Percentiles rank a stretch among this genome's conserved stretches.
These are phyloP conservation scores for Sporobolus alterniflorus DNA, from an alignment of 202 grass and related monocot genomes.

Conservation along the genomic window DNA sequence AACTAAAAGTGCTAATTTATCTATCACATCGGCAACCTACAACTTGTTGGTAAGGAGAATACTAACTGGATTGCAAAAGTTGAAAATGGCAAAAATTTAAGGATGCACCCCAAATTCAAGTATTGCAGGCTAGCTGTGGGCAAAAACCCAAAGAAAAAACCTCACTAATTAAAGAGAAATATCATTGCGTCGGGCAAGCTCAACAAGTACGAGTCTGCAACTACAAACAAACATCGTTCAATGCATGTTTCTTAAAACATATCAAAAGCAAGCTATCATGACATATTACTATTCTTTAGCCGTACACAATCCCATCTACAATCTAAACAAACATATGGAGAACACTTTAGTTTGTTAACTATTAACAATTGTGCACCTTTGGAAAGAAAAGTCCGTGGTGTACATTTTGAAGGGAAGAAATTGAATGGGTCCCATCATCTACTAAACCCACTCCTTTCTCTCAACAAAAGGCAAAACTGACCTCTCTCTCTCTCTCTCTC, in stretches of 20 bases:
- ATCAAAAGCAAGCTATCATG: background rate
- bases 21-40: background rate
- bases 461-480: background rate
- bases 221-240: too few relatives aligned
- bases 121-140: too few relatives aligned
- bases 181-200: too few relatives aligned
- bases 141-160: too few relatives aligned
- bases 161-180: too few relatives aligned
- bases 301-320: background rate
- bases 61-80: too few relatives aligned
- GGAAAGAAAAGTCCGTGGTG: background rate
- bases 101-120: too few relatives aligned
- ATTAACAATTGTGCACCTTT: background rate
- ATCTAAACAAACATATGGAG: constrained; percentile 5
- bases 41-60: background rate
- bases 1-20: too few relatives aligned
- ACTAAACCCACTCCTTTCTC: constrained; percentile 25
- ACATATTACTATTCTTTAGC: background rate
- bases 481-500: background rate
- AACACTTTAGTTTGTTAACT: background rate
- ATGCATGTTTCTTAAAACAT: constrained; percentile 5
- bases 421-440: background rate
- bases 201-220: too few relatives aligned
- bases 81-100: too few relatives aligned
- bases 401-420: background rate